Percentiles rank a stretch among this genome's conserved stretches.
These are phyloP conservation scores for Aspergillus egyptiacus DNA, from an alignment of 495 filamentous ascomycete species.

Conservation along the genomic window DNA sequence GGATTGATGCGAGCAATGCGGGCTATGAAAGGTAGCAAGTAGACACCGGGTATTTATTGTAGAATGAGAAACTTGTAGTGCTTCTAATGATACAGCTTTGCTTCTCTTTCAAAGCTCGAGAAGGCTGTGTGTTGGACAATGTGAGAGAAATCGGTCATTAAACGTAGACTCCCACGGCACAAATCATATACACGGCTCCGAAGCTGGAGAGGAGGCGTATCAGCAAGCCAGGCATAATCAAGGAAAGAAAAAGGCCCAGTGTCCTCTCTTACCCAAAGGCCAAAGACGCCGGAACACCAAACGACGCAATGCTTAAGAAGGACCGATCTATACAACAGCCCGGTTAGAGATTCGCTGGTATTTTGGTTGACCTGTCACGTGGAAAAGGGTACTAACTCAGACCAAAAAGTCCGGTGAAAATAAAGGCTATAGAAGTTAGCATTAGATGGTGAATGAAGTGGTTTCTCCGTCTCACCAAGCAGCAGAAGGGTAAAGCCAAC, in stretches of 20 bases:
- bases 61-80: conserved; percentile 22
- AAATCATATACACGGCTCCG: conserved; percentile 96
- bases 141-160: conserved; percentile 41
- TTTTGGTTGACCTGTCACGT: not conserved
- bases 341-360: conserved; percentile 7
- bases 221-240: conserved; percentile 11
- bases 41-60: conserved; percentile 16
- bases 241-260: not conserved
- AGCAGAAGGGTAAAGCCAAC: conserved; percentile 75
- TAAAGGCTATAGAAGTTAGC: conserved; percentile 41
- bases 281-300: conserved; percentile 82
- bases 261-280: conserved; percentile 72
- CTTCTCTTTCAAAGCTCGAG: conserved; percentile 25
- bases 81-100: conserved; percentile 35
- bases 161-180: conserved; percentile 97
- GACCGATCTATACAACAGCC: conserved; percentile 63
- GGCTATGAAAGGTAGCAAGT: not conserved
- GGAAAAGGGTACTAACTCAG: conserved; percentile 59
- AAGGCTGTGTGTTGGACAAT: conserved; percentile 37
- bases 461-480: conserved; percentile 41
- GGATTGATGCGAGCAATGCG: not conserved
- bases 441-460: not conserved
- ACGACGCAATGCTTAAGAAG: conserved; percentile 64
- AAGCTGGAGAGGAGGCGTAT: conserved; percentile 51
- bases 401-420: conserved; percentile 68